Evolutionary conservation across 169 alveolate genomes (phyloP).

Genomic region (Eimeria acervulina): DNA sequence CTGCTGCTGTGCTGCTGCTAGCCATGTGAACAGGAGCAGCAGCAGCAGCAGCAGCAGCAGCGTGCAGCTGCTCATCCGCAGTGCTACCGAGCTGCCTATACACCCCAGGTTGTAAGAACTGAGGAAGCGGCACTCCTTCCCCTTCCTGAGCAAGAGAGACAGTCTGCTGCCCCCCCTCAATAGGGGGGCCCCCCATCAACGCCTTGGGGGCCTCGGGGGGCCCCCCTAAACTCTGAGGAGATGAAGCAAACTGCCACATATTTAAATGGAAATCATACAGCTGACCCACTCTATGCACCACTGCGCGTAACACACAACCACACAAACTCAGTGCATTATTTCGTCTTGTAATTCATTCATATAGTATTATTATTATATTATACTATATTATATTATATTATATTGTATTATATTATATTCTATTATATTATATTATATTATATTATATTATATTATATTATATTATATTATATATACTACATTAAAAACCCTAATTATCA

Average conservation of each 20-base stretch:
- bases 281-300: constrained; percentile 81
- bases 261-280: constrained; percentile 81
- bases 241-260: constrained; percentile 67
- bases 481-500: too few species aligned
- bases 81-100: constrained; percentile 28
- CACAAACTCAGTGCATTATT: too few species aligned
- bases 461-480: too few species aligned
- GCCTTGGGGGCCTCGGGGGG: constrained; percentile 46
- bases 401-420: too few species aligned
- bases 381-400: too few species aligned
- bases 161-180: constrained; percentile 31
- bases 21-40: neutral
- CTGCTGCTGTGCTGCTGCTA: neutral
- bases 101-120: constrained; percentile 56
- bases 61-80: constrained; percentile 30
- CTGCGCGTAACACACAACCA: constrained; percentile 32
- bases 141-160: neutral
- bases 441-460: too few species aligned
- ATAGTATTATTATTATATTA: too few species aligned
- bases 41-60: constrained; percentile 11
- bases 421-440: too few species aligned
- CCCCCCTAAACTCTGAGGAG: constrained; percentile 37
- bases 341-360: too few species aligned
- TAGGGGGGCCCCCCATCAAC: constrained; percentile 1
- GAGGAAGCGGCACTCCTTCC: neutral